Conservation (phyloP, 1,284 basidiomycete genomes). For the Uromyces viciae-fabae region DNA sequence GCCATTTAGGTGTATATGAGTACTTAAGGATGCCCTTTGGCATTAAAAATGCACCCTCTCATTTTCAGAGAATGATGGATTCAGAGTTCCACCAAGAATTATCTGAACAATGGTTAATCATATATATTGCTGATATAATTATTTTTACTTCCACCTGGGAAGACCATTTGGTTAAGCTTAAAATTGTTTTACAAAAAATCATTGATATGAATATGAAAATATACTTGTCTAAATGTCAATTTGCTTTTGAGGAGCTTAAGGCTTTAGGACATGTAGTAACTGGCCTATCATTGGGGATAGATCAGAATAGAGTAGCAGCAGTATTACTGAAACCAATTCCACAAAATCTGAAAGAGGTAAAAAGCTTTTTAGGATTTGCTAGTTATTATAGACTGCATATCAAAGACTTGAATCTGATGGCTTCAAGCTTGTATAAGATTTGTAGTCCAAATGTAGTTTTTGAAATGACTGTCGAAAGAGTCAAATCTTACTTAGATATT, state of each 20-base stretch:
- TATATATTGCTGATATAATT: slow-evolving; percentile 23
- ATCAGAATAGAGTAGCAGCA: slow-evolving; percentile 25
- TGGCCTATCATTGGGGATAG: background rate
- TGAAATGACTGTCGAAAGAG: slow-evolving; percentile 8
- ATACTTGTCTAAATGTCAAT: background rate
- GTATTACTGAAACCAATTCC: background rate
- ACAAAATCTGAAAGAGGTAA: background rate
- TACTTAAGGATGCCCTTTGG: slow-evolving; percentile 27
- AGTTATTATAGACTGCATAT: slow-evolving; percentile 17
- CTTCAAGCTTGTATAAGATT: background rate
- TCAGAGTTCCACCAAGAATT: background rate
- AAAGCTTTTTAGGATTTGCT: background rate
- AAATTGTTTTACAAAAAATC: background rate
- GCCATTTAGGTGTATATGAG: slow-evolving; percentile 15
- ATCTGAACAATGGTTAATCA: background rate
- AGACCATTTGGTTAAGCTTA: background rate
- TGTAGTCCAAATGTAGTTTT: background rate
- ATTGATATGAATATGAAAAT: slow-evolving; percentile 13
- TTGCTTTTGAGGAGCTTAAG: background rate
- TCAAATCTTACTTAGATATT: background rate
- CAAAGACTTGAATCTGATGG: background rate
- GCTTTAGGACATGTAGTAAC: background rate
- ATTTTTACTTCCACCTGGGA: background rate
- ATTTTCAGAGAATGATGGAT: slow-evolving; percentile 26
- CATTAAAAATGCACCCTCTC: slow-evolving; percentile 11